Base-by-base conservation (phyloP, 345 rosid species). In the Theobroma cacao region DNA sequence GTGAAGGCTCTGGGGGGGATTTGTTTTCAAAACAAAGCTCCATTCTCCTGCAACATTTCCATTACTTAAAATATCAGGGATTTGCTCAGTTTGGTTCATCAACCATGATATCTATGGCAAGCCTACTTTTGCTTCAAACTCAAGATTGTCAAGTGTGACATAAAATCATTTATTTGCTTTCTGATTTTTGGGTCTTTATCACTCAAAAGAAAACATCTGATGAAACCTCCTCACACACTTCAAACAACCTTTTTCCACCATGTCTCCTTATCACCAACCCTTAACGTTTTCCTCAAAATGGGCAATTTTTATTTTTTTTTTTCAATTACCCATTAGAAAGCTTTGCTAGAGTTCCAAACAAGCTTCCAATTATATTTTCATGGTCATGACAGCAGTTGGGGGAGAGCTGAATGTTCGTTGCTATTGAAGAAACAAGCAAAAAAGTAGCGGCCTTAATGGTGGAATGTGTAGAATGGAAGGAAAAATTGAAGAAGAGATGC, bases 71-170 rank as follows among this genome's bases (percentile, higher is more conserved):
- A 26, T 20, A 36, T 26, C 67, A 68, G 67, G 41, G 24, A 22
- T 30, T 24, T 3, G 4, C 9, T 17, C 53, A 52, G 38, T 47
- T 65, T 33, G 63, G 50, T 64, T 65, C 52, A 76, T 65, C 62
- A 76, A 76, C 58, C 41, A 61, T 75, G 66, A 74, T 74, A 40
- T 41, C 77, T 20, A 48, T 60, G 26, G 28, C 17, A 60, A 28
- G 38, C 36, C 63, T 56, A 22, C 28, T 59, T 24, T 56, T 74
- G 77, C 56, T 74, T 74, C 68, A 28, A 41, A 40, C 26, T 58
- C 67, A 74, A 58, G 67, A 58, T 7, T 56, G n/a, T 26, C 0
- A 2, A 34, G 43, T 33, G 61, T 69, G 34, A 22, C 71, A 65
- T 20, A 9, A 22, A 58, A 58, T 7, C 15, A 12, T 26, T 26